Evolutionary conservation across 2,329 filamentous ascomycete genomes (phyloP), one percentile per base, ranked within the genome.

Genomic region (Beauveria australis): DNA sequence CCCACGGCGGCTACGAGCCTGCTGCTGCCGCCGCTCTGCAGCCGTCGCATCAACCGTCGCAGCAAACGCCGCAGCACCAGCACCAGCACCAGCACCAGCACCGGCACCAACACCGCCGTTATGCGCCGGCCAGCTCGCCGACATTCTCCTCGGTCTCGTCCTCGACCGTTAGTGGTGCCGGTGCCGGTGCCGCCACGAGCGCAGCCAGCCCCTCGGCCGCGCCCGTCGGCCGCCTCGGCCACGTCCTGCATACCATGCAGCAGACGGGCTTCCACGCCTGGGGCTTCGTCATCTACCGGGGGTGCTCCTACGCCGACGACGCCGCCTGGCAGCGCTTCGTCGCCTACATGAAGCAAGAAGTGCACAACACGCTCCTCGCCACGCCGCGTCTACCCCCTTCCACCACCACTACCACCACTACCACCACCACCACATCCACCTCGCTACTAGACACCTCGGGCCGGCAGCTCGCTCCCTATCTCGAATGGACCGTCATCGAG

Each of bases 241-340:
- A 59, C 47, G 46, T 52, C 28, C 56, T 52, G 16, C 56, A 52
- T 37, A 52, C 47, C 33, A 59, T 59, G 56, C 56, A 59, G 24
- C 46, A 51, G 48, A 59, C 56, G 24, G 56, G 56, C 48, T 52
- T 44, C 22, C 56, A 51, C 48, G 37, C 37, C 24, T 59, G 56
- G 56, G 56, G 56, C 40, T 59, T 59, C 48, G 56, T 59, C 56
- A 52, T 59, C 56, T 59, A 59, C 56, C 56, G 56, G 40, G 33
- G 56, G 26, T 46, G 53, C 43, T 37, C 56, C 28, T 59, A 59
- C 47, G 33, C 28, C 28, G 55, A 59, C 55, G 56, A 59, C 14
- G 22, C 37, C 37, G 47, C 37, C 18, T 59, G 56, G 47, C 46
- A 33, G 22, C 47, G 37, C 46, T 59, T 41, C 47, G 2, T 51